Percentiles rank a stretch among this genome's conserved stretches.
Evolutionary conservation across 129 eudicot genomes (phyloP).

Genomic region (Pittosporum tobira): DNA sequence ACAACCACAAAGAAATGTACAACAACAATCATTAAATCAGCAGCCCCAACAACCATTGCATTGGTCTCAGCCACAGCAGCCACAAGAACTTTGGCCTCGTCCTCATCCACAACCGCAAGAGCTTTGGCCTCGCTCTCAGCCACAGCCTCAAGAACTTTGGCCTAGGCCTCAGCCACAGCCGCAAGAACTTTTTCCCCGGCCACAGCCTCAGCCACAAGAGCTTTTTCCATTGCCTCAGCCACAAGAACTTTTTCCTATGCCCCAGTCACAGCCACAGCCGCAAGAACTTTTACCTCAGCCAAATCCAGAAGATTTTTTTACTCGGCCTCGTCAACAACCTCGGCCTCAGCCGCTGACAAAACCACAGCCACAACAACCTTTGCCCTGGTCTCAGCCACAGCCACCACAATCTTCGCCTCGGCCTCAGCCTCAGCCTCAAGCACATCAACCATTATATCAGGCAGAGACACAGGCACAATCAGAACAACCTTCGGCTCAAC

Average conservation of each 20-base stretch:
- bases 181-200: constrained; percentile 12
- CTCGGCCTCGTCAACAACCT: no score
- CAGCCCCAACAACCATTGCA: constrained; percentile 19
- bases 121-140: neutral
- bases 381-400: neutral
- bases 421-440: constrained; percentile 7
- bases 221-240: no score
- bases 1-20: constrained; percentile 12
- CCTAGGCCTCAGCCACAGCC: constrained; percentile 7
- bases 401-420: neutral
- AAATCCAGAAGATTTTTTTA: no score
- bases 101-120: constrained; percentile 1
- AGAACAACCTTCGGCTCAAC: neutral
- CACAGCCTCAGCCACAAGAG: constrained; percentile 2
- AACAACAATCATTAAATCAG: constrained; percentile 6
- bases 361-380: neutral
- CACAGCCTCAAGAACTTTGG: constrained; percentile 5
- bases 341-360: neutral
- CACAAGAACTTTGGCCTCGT: constrained; percentile 3
- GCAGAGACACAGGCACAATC: constrained; percentile 1
- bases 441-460: neutral
- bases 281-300: neutral
- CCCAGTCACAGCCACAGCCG: neutral
- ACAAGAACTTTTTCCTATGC: neutral
- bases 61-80: constrained; percentile 14